phyloP scores from a whole-genome alignment of 257 asterid genomes.

The Lithospermum erythrorhizon region DNA sequence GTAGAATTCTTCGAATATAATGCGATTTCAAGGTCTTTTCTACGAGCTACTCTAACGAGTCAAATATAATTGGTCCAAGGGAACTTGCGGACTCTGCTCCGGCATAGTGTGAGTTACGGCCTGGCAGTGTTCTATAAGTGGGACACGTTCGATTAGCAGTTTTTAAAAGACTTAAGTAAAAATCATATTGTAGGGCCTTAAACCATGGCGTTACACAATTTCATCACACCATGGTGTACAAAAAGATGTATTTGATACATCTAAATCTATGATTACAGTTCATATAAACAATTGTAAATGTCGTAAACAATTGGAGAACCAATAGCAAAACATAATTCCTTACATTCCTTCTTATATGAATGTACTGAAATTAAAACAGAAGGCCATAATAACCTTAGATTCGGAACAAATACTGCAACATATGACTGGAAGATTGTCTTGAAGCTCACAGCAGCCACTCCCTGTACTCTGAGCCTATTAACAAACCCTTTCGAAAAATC shows the following conservation, averaged over 20 bases:
- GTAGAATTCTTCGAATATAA: background rate
- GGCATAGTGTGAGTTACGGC: background rate
- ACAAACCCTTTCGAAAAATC: slow-evolving; percentile 67
- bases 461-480: slow-evolving; percentile 83
- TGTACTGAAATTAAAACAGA: background rate
- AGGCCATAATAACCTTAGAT: slow-evolving; percentile 65
- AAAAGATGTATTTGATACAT: background rate
- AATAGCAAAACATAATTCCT: background rate
- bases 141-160: background rate
- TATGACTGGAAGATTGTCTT: slow-evolving; percentile 51
- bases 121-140: too few species aligned
- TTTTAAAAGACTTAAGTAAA: too few species aligned
- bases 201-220: too few species aligned
- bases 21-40: background rate
- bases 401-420: slow-evolving; percentile 83
- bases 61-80: background rate
- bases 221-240: background rate
- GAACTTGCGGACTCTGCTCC: background rate
- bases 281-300: too few species aligned
- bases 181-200: too few species aligned
- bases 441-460: slow-evolving; percentile 68
- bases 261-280: background rate
- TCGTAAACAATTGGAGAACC: background rate
- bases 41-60: background rate
- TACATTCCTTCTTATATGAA: background rate